Percentiles rank a stretch among this genome's conserved stretches.
Evolutionary conservation across 768 basidiomycete species (phyloP).

Genomic region (Mrakia blollopis): DNA sequence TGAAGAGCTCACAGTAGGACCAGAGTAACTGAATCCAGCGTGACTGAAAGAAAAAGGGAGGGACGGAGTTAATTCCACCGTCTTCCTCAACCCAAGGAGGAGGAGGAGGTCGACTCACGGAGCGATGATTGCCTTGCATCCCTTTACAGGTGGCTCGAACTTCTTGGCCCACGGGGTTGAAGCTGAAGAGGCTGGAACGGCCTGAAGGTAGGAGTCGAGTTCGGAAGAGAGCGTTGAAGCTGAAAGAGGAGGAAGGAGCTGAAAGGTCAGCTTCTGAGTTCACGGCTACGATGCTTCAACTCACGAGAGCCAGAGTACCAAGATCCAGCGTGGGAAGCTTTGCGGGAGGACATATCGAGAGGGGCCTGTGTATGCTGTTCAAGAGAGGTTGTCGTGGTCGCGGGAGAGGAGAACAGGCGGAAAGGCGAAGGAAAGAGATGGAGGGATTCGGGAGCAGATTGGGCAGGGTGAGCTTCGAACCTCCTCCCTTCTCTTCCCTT

Average conservation of each 20-base stretch:
- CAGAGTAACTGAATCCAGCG: conserved; percentile 93
- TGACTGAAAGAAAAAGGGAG: conserved; percentile 54
- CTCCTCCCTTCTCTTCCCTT: no score
- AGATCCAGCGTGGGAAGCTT: conserved; percentile 76
- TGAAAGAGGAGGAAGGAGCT: conserved; percentile 18
- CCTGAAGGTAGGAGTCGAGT: conserved; percentile 58
- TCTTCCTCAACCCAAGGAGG: background rate
- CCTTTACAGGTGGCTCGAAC: conserved; percentile 62
- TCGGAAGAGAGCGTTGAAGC: conserved; percentile 49
- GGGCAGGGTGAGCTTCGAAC: no score
- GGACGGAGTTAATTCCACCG: background rate
- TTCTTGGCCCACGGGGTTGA: conserved; percentile 9
- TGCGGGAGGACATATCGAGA: conserved; percentile 26
- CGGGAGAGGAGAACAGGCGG: no score
- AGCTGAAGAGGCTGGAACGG: conserved; percentile 53
- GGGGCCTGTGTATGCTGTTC: no score
- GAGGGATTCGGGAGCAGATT: no score
- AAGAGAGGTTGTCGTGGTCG: no score
- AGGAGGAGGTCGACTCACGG: conserved; percentile 58
- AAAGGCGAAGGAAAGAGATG: no score
- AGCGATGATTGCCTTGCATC: conserved; percentile 83
- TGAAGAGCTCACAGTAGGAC: conserved; percentile 52
- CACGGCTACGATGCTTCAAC: no score
- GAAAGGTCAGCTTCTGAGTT: background rate
- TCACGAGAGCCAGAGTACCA: conserved; percentile 79